phyloP scores from a whole-genome alignment of 257 asterid genomes.

The Hygrophila difformis region DNA sequence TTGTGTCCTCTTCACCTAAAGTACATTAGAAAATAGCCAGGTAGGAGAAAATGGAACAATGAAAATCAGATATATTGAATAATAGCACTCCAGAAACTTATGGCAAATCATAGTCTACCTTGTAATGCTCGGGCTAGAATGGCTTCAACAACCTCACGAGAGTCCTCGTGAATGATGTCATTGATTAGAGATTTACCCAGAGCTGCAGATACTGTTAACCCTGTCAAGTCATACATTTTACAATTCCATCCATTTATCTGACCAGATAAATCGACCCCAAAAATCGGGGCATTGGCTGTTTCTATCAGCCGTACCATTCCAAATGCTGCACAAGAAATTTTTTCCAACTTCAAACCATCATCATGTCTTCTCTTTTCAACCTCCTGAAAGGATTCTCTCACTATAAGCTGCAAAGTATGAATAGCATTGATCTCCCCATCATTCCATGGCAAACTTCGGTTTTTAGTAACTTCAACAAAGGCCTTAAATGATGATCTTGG shows the following conservation, averaged over 20 bases:
- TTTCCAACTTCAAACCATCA: conserved; percentile 28
- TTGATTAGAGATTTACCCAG: conserved; percentile 58
- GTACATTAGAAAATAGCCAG: background rate
- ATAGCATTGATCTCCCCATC: conserved; percentile 85
- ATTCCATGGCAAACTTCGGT: conserved; percentile 90
- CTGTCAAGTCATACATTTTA: conserved; percentile 48
- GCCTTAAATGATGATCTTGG: conserved; percentile 90
- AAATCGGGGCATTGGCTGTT: conserved; percentile 52
- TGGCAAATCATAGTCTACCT: conserved; percentile 27
- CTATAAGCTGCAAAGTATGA: conserved; percentile 64
- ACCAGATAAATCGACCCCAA: conserved; percentile 42
- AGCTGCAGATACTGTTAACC: conserved; percentile 47
- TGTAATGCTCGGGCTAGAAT: conserved; percentile 52
- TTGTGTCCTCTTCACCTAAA: conserved; percentile 53
- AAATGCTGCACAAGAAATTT: conserved; percentile 39
- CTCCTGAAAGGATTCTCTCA: conserved; percentile 41
- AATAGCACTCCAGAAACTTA: background rate
- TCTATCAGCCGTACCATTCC: conserved; percentile 57
- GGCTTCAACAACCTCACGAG: conserved; percentile 42
- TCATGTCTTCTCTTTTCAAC: conserved; percentile 26
- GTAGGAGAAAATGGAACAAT: background rate
- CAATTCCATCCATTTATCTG: conserved; percentile 49
- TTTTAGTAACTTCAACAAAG: conserved; percentile 84
- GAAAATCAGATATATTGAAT: background rate
- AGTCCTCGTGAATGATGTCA: conserved; percentile 57